Base-by-base conservation (phyloP, 2,329 filamentous ascomycete species). In the Xylaria arbuscula region DNA sequence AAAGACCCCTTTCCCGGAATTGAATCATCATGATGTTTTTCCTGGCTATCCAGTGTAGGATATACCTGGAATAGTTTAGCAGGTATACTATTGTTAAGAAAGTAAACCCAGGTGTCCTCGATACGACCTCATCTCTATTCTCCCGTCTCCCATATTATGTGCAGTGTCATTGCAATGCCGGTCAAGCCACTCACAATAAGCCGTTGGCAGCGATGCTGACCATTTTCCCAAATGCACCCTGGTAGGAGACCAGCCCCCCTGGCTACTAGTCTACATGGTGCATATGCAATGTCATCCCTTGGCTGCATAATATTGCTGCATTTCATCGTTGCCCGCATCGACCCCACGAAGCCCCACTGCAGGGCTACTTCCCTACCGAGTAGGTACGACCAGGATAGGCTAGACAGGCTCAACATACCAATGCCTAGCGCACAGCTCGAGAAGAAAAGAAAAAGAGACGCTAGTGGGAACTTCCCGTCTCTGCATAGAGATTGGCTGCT, bases 381-480 rank as follows among this genome's bases (percentile, higher is more conserved):
- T 63, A 68, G 47, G n/a, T 50, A 56, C n/a, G 47, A n/a, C 66
- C 55, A 45, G 28, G 38, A 64, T 34, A 61, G 53, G 48, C 66
- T 67, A 66, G 60, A 58, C 34, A 61, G 48, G 48, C 66, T 67
- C 63, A 56, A 58, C 50, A 36, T 4, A 19, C 34, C 42, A 19
- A 9, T 22, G 45, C 19, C 19, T 48, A 48, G 45, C 19, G 45
- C 13, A 24, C 45, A 60, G 34, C 54, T 62, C 17, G 56, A 53
- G 56, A 22, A 76, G 68, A 64, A 66, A 66, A 50, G 53, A 71
- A 74, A 19, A 45, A 54, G 34, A 54, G 28, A 54, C 51, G 71
- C 75, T 76, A 76, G 72, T 70, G 72, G 73, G 73, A 72, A 74
- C 71, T 70, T 76, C 72, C 76, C 75, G 74, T 73, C 67, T 70